Base-by-base conservation (phyloP, 352 stramenopile species). In the Globisporangium spiculum region DNA sequence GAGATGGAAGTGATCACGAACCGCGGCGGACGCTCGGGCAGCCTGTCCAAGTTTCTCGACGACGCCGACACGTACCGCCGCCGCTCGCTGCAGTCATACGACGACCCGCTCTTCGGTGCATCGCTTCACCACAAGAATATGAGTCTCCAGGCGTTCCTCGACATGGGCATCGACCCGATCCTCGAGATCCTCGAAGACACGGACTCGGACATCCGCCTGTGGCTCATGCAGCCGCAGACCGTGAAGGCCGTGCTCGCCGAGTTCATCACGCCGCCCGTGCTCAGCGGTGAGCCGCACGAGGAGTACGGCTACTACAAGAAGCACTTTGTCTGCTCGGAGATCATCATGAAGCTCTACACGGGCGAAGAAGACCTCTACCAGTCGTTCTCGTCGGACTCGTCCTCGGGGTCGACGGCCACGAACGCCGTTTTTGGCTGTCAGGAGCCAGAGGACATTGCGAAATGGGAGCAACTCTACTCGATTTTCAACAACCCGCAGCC, bases 281-380 rank as follows among this genome's bases (percentile, higher is more conserved):
- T 96, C 18, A 76, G 41, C 55, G 84, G 84, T 8, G 86, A 93
- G 56, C 86, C 88, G 3, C 84, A 96, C 67, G 88, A 96, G 61
- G 88, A 96, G 74, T 96, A 96, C 69, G 88, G 88, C 6, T 96
- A 90, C 71, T 96, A 96, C 78, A 96, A 96, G 70, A 91, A 89
- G 60, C 85, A 92, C 63, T 96, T 96, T 66, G 69, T 96, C 38
- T 96, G 88, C 75, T 96, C 88, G 1, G 88, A 96, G 77, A 94
- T 96, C 71, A 94, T 96, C 64, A 96, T 96, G 88, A 93, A 93
- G 68, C 77, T 96, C 4, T 96, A 96, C 75, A 94, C 88, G 26
- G 88, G 88, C 36, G 88, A 96, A 60, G 88, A 96, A 46, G 88
- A 96, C 59, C 63, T 96, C 66, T 96, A 96, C 74, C 86, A 96